Percentiles rank a stretch among this genome's conserved stretches.
phyloP scores from a whole-genome alignment of 2,329 filamentous ascomycete species.

The Alternaria incomplexa region DNA sequence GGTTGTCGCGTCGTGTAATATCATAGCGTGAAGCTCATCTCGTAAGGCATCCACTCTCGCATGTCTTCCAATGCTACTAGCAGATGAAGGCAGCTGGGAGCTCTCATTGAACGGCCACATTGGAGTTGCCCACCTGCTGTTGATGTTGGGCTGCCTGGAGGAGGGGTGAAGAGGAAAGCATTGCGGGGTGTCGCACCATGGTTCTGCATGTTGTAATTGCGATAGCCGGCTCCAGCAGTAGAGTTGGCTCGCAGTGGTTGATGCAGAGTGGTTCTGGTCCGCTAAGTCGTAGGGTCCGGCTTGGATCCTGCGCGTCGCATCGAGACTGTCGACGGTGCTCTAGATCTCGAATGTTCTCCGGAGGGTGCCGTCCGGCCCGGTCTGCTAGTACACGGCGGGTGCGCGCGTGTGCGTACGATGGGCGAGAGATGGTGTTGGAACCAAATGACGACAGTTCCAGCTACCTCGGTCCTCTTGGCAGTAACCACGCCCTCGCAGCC shows the following conservation, averaged over 20 bases:
- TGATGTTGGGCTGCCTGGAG: neutral
- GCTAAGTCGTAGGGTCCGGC: neutral
- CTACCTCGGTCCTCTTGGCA: neutral
- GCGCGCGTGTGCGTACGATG: neutral
- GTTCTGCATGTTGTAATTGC: neutral
- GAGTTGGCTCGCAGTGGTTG: constrained; percentile 3
- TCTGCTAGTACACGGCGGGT: neutral
- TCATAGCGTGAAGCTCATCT: neutral
- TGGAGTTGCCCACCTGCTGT: neutral
- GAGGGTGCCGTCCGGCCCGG: neutral
- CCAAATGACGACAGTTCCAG: neutral
- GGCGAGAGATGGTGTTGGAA: neutral
- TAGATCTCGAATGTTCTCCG: neutral
- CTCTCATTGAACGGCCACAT: neutral
- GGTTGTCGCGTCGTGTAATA: neutral
- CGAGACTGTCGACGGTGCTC: neutral
- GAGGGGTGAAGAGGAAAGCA: neutral
- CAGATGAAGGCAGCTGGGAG: neutral
- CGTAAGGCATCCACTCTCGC: neutral
- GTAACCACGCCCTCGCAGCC: neutral
- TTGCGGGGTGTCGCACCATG: neutral
- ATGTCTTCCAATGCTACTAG: neutral
- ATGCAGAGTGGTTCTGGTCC: constrained; percentile 7
- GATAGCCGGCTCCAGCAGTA: neutral
- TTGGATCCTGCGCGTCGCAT: neutral